Evolutionary conservation across 1,284 basidiomycete species (phyloP).

Genomic region (Coniophora puteana): DNA sequence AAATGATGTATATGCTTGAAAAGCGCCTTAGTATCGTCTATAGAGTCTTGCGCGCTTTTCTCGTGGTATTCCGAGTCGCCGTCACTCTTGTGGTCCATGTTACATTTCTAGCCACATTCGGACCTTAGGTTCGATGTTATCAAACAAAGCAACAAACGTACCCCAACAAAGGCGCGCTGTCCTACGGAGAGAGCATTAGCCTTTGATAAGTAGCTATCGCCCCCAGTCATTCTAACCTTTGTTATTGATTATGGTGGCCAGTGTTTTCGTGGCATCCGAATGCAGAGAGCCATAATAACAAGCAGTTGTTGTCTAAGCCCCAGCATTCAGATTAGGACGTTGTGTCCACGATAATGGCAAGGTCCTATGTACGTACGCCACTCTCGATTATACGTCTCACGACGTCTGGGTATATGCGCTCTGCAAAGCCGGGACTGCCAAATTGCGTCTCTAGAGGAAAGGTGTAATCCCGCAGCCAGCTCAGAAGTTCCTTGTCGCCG

Average conservation of each 20-base stretch:
- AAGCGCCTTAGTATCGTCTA: constrained; percentile 60
- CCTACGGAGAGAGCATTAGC: constrained; percentile 38
- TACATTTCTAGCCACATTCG: constrained; percentile 76
- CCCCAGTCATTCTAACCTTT: constrained; percentile 42
- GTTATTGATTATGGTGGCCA: constrained; percentile 73
- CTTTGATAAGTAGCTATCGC: background rate
- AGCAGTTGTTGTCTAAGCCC: constrained; percentile 91
- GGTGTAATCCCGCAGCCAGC: constrained; percentile 86
- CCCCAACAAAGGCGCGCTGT: constrained; percentile 86
- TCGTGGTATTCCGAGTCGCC: constrained; percentile 74
- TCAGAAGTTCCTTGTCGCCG: constrained; percentile 81
- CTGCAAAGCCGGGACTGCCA: constrained; percentile 69
- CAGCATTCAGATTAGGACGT: background rate
- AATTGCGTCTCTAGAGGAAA: constrained; percentile 90
- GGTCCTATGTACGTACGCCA: constrained; percentile 53
- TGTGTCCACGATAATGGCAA: background rate
- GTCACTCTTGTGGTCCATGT: constrained; percentile 78
- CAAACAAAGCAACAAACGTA: constrained; percentile 30
- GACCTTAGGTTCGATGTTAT: constrained; percentile 7
- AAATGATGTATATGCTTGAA: constrained; percentile 67
- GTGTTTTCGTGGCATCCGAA: constrained; percentile 73
- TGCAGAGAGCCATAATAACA: constrained; percentile 92
- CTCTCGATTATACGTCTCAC: constrained; percentile 73
- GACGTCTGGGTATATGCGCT: constrained; percentile 66
- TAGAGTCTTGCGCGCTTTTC: constrained; percentile 50